Percentiles rank a stretch among this genome's conserved stretches.
Evolutionary conservation across 2,329 filamentous ascomycete genomes (phyloP).

Genomic region (Monosporascus sp.): DNA sequence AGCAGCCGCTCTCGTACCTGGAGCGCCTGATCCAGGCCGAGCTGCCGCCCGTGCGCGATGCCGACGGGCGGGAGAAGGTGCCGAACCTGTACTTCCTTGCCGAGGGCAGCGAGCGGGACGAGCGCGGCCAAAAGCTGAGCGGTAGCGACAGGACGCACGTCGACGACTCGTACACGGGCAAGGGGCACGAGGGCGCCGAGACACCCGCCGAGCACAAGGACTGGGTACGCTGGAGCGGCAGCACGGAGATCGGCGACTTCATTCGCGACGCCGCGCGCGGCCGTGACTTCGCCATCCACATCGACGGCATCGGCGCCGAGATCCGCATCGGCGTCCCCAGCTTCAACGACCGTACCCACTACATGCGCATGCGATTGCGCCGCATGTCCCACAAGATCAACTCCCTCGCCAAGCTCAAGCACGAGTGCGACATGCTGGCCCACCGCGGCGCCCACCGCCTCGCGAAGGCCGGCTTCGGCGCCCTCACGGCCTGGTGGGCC

Average conservation of each 20-base stretch:
- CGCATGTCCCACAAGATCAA: constrained; percentile 66
- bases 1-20: constrained; percentile 86
- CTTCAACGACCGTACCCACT: constrained; percentile 87
- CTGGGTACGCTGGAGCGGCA: constrained; percentile 83
- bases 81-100: constrained; percentile 76
- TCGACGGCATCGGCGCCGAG: constrained; percentile 61
- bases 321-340: constrained; percentile 78
- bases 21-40: constrained; percentile 86
- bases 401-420: constrained; percentile 66
- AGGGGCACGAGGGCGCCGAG: constrained; percentile 54
- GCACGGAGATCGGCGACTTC: constrained; percentile 89
- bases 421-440: constrained; percentile 73
- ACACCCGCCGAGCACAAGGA: constrained; percentile 42
- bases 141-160: constrained; percentile 38
- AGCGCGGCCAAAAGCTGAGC: constrained; percentile 30
- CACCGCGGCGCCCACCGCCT: constrained; percentile 72
- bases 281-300: constrained; percentile 76
- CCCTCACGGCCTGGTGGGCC: constrained; percentile 74
- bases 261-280: constrained; percentile 83
- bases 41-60: constrained; percentile 60
- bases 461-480: constrained; percentile 72
- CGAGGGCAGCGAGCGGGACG: constrained; percentile 63
- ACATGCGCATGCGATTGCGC: constrained; percentile 70
- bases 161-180: constrained; percentile 61
- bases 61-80: constrained; percentile 61